These are phyloP conservation scores for Nakaseomyces uthaithaninus DNA, from an alignment of 1,139 yeast species.

Conservation along the genomic window DNA sequence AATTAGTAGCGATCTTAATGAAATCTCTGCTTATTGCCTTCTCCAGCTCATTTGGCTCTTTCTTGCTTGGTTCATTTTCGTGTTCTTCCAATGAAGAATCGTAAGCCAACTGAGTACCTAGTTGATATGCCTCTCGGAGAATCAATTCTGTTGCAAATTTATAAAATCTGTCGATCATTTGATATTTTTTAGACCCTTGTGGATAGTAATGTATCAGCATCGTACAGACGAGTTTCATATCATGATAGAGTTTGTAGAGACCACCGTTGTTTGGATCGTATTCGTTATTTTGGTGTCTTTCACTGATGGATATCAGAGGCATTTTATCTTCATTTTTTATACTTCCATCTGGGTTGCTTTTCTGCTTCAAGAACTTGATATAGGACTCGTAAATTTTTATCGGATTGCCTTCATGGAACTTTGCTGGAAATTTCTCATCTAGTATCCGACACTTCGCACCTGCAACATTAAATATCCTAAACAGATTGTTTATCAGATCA, in stretches of 20 bases:
- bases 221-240: conserved; percentile 57
- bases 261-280: conserved; percentile 35
- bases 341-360: conserved; percentile 23
- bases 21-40: conserved; percentile 47
- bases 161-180: conserved; percentile 57
- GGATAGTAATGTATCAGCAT: conserved; percentile 41
- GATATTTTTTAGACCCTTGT: conserved; percentile 52
- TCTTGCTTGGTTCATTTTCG: conserved; percentile 13
- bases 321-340: conserved; percentile 22
- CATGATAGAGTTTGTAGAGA: conserved; percentile 58
- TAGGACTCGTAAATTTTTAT: conserved; percentile 39
- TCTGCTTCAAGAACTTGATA: conserved; percentile 32
- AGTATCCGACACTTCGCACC: conserved; percentile 34
- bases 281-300: conserved; percentile 30
- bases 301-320: conserved; percentile 31
- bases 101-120: conserved; percentile 27
- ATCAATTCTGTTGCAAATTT: conserved; percentile 62
- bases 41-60: conserved; percentile 27
- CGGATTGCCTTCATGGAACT: conserved; percentile 42
- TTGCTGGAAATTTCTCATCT: conserved; percentile 38
- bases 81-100: conserved; percentile 12
- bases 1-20: conserved; percentile 53
- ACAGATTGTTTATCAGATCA: conserved; percentile 6
- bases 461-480: conserved; percentile 16
- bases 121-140: conserved; percentile 58